Percentiles rank a stretch among this genome's conserved stretches.
These are phyloP conservation scores for Colletotrichum salicis DNA, from an alignment of 2,329 filamentous ascomycete genomes.

Conservation along the genomic window DNA sequence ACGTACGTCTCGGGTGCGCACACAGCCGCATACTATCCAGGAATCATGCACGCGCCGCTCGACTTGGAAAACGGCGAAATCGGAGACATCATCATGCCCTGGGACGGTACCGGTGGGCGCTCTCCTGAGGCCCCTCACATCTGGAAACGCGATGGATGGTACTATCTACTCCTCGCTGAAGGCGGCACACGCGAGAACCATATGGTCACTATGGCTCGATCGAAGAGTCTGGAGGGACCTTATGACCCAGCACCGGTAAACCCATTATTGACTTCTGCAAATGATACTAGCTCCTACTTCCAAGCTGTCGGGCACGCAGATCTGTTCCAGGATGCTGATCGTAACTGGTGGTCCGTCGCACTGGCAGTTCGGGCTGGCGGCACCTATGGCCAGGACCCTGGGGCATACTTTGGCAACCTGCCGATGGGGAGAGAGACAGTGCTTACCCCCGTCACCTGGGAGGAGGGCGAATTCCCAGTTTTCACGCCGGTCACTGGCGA, in stretches of 20 bases:
- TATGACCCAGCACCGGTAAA: constrained; percentile 55
- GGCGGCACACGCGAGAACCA: constrained; percentile 60
- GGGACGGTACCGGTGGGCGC: constrained; percentile 58
- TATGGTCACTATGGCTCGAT: constrained; percentile 60
- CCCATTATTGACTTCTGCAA: constrained; percentile 57
- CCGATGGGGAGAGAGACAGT: constrained; percentile 58
- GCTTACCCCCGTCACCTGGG: constrained; percentile 52
- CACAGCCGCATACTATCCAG: constrained; percentile 41
- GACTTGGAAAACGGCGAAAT: constrained; percentile 53
- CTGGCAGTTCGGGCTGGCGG: constrained; percentile 50
- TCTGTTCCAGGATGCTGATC: constrained; percentile 60
- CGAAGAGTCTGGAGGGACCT: constrained; percentile 53
- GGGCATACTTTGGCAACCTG: constrained; percentile 42
- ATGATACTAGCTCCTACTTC: constrained; percentile 55
- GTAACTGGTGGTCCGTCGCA: constrained; percentile 55
- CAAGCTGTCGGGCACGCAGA: constrained; percentile 69
- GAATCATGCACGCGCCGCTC: constrained; percentile 51
- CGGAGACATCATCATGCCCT: constrained; percentile 52
- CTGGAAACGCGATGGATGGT: constrained; percentile 60
- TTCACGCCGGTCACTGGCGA: constrained; percentile 40
- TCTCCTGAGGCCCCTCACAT: constrained; percentile 66
- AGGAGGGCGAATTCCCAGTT: constrained; percentile 45
- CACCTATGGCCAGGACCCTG: constrained; percentile 45
- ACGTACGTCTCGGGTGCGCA: constrained; percentile 57
- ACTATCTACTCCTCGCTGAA: constrained; percentile 65